These are phyloP conservation scores for Phytophthora citrophthora DNA, from an alignment of 352 stramenopile genomes.

Conservation along the genomic window DNA sequence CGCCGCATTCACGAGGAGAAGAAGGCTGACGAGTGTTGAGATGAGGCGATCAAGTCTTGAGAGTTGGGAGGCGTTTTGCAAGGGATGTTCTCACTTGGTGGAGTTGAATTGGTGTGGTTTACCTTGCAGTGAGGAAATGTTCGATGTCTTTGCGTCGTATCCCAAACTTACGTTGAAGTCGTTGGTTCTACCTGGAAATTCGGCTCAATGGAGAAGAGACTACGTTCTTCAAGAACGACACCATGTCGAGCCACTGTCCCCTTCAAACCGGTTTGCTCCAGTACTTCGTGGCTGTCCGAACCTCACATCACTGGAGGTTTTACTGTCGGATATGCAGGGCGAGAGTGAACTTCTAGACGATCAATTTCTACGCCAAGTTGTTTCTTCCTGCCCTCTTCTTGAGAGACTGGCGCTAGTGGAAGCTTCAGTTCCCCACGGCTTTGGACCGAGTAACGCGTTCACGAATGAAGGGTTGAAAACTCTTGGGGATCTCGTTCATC, in stretches of 20 bases:
- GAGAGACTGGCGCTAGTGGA: constrained; percentile 27
- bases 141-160: constrained; percentile 31
- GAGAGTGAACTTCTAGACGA: constrained; percentile 29
- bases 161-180: constrained; percentile 25
- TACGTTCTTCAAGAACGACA: constrained; percentile 39
- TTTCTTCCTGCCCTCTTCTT: constrained; percentile 17
- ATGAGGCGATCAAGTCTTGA: constrained; percentile 30
- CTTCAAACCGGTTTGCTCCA: constrained; percentile 22
- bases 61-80: constrained; percentile 39
- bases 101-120: constrained; percentile 40
- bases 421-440: constrained; percentile 28
- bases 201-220: constrained; percentile 39
- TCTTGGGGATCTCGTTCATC: constrained; percentile 12
- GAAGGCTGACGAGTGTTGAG: constrained; percentile 33
- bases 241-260: constrained; percentile 24
- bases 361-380: constrained; percentile 29
- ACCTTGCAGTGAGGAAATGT: constrained; percentile 44
- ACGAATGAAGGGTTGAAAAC: constrained; percentile 17
- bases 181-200: constrained; percentile 38
- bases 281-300: constrained; percentile 31
- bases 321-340: constrained; percentile 39
- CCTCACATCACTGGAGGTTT: constrained; percentile 24
- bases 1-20: constrained; percentile 30
- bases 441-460: constrained; percentile 38
- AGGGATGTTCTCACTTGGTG: constrained; percentile 26